Conservation (phyloP, 2,329 filamentous ascomycete genomes). For the Aspergillus fischeri region DNA sequence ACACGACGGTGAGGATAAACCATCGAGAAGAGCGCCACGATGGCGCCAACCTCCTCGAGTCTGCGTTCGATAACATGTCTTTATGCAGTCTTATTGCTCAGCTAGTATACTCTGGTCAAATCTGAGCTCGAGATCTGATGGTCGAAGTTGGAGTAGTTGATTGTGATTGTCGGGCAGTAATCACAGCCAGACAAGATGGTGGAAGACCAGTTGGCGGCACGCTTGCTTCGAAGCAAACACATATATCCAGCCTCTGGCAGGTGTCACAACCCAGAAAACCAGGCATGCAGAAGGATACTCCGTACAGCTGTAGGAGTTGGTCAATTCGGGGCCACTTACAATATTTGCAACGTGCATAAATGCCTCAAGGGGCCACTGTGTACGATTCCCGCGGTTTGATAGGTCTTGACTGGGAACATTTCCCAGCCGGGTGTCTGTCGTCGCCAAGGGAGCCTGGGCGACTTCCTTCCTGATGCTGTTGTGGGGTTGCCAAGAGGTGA, state of each 20-base stretch:
- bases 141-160: not conserved
- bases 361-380: not conserved
- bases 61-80: not conserved
- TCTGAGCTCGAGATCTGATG: not conserved
- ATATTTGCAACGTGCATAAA: not conserved
- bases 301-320: not conserved
- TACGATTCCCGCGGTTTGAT: not conserved
- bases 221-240: not conserved
- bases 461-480: not conserved
- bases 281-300: not conserved
- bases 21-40: not conserved
- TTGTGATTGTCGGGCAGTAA: not conserved
- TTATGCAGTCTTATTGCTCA: not conserved
- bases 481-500: not conserved
- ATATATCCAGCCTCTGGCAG: not conserved
- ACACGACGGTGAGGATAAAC: not conserved
- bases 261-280: not conserved
- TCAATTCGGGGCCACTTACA: not conserved
- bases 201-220: not conserved
- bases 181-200: not conserved
- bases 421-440: not conserved
- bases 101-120: not conserved
- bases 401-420: not conserved
- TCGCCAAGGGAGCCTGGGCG: not conserved
- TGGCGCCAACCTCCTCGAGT: not conserved